Percentiles rank a stretch among this genome's conserved stretches.
These are phyloP conservation scores for Lasiosphaeria miniovina DNA, from an alignment of 495 filamentous ascomycete genomes.

Conservation along the genomic window DNA sequence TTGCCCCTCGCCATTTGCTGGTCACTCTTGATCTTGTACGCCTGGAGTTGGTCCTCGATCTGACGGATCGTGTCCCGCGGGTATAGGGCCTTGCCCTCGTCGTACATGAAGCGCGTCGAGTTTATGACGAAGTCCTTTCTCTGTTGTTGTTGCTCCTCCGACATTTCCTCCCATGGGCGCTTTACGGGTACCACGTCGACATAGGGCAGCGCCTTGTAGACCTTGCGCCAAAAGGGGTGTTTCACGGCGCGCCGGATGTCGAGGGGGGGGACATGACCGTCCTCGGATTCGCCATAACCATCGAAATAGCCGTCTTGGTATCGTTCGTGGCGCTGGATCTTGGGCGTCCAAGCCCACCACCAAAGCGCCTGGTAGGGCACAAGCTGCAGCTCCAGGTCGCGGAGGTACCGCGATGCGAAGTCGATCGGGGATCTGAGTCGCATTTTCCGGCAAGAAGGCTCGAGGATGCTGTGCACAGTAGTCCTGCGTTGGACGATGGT, in stretches of 20 bases:
- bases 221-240: slow-evolving; percentile 13
- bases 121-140: slow-evolving; percentile 8
- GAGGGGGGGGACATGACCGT: slow-evolving; percentile 1
- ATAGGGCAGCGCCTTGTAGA: slow-evolving; percentile 20
- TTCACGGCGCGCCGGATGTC: slow-evolving; percentile 1
- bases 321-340: slow-evolving; percentile 15
- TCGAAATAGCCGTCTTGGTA: slow-evolving; percentile 17
- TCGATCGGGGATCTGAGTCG: slow-evolving; percentile 13
- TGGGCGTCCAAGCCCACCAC: slow-evolving; percentile 20
- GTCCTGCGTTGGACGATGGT: too few species aligned
- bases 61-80: slow-evolving; percentile 10
- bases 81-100: slow-evolving; percentile 20
- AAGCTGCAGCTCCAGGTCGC: slow-evolving; percentile 15
- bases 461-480: too few species aligned
- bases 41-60: slow-evolving; percentile 16
- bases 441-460: not conserved
- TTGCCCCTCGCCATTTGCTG: not conserved
- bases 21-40: not conserved
- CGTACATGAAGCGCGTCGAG: slow-evolving; percentile 12
- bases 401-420: slow-evolving; percentile 9
- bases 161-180: slow-evolving; percentile 8
- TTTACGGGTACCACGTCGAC: slow-evolving; percentile 14
- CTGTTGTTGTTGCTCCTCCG: not conserved
- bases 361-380: slow-evolving; percentile 17
- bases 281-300: slow-evolving; percentile 7